Base-by-base conservation (phyloP, 192 early-diverging fungal genomes). In the Mortierella claussenii region DNA sequence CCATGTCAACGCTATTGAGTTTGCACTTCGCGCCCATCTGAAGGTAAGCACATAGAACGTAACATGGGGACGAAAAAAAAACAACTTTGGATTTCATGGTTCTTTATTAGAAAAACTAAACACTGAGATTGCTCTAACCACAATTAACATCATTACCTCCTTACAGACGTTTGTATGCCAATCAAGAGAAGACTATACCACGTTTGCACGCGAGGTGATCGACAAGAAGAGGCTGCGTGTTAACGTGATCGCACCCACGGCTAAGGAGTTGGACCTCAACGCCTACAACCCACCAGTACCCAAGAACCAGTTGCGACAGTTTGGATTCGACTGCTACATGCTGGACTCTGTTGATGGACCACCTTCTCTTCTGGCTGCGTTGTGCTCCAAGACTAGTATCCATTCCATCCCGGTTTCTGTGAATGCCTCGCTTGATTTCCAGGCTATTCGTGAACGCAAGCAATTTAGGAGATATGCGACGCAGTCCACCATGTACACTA, bases 151-250 rank as follows among this genome's bases (percentile, higher is more conserved):
- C n/a, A n/a, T n/a, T n/a, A n/a, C n/a, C n/a, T n/a, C n/a, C n/a
- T n/a, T n/a, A n/a, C 80, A 95, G 86, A 91, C 83, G 7, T 96
- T 95, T 79, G 89, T 97, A 0, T 89, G 89, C 31, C 90, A 95
- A 69, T 81, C 87, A 24, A 71, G 89, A 52, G 85, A 83, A 30
- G 96, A 98, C 73, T 98, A 98, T 78, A 55, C 85, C 4, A 55
- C 58, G 10, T 82, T 98, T 30, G 89, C 89, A 7, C 61, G 79
- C 12, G 84, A 91, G 56, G 55, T 91, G 17, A 82, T 89, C 53
- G 93, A 96, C 65, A 68, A 69, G 4, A 67, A 65, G 60, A 81
- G 73, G 26, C 78, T 92, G 44, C 85, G 91, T 33, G 78, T 92
- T 3, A 89, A 87, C 43, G 85, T 89, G 30, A 83, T 88, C 23